These are phyloP conservation scores for Talaromyces marneffei DNA, from an alignment of 2,329 filamentous ascomycete genomes.

Conservation along the genomic window DNA sequence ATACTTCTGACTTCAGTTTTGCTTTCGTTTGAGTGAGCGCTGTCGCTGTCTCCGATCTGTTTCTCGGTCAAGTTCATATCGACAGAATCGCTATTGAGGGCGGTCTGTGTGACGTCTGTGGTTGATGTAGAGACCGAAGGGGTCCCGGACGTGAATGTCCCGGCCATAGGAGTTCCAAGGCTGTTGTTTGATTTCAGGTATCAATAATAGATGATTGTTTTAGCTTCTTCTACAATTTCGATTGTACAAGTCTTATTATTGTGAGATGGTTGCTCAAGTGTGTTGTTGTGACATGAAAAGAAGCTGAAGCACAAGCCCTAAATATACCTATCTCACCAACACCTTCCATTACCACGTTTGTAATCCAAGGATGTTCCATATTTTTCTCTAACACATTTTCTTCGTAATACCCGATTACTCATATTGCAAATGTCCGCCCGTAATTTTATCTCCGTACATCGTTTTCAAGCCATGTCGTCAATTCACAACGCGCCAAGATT, in stretches of 20 bases:
- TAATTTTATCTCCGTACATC: not conserved
- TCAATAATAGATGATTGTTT: too few species aligned
- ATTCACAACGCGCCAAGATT: not conserved
- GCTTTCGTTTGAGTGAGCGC: not conserved
- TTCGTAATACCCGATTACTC: not conserved
- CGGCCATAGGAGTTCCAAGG: not conserved
- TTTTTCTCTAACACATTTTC: not conserved
- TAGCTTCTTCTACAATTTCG: not conserved
- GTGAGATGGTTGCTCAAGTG: not conserved
- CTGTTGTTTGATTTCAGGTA: too few species aligned
- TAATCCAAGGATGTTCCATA: not conserved
- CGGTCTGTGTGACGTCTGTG: not conserved
- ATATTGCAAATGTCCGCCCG: not conserved
- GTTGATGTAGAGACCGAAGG: not conserved
- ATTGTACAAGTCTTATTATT: not conserved
- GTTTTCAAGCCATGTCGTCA: not conserved
- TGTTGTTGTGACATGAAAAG: not conserved
- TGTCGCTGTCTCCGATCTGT: not conserved
- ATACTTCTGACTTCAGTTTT: constrained; percentile 1
- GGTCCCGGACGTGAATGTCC: not conserved
- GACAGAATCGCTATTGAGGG: not conserved
- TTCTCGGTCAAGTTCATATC: not conserved
- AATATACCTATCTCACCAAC: not conserved
- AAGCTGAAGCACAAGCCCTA: not conserved
- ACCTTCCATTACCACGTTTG: not conserved